Evolutionary conservation across 345 rosid species (phyloP), one percentile per base, ranked within the genome.

Genomic region (Durio zibethinus): DNA sequence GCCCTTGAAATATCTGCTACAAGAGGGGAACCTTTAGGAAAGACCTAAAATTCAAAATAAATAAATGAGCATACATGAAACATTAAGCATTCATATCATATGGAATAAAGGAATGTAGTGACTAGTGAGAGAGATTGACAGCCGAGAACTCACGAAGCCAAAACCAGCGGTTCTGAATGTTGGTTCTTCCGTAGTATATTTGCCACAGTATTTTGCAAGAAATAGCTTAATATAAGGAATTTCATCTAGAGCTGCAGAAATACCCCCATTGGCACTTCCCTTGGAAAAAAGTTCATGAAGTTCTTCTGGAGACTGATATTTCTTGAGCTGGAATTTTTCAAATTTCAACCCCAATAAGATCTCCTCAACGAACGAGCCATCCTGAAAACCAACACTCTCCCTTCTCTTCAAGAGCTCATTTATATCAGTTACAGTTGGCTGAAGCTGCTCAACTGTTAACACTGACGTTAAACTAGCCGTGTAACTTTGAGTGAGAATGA

Each of bases 401-500:
- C 80, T 85, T 61, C 31, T 83, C 48, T 21, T 83, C 4, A 88
- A 61, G 67, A 92, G 87, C 40, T 78, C 83, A 0, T 73, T 53
- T 23, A 88, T 81, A 47, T 85, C 87, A 0, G 85, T 85, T 9
- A 79, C 82, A 2, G 88, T 80, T 5, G 98, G 98, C 54, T 82
- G 9, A 0, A 91, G 80, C 40, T 86, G 84, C 2, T 90, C 88
- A 5, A 92, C 86, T 0, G 94, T 90, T 4, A 91, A 73, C 20
- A 87, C 82, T 0, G 97, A 88, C 0, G 94, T 82, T 27, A 92
- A 87, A 73, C 86, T 91, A 11, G 97, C 97, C 0, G 97, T 87
- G 77, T 92, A 94, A 25, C 94, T 89, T 60, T 91, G 93, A 0
- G 87, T 89, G 20, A 94, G 78, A 38, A 92, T 84, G 3, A 92